Evolutionary conservation across 2,329 filamentous ascomycete genomes (phyloP), one percentile per base, ranked within the genome.

Genomic region (Sclerotinia spermophila): DNA sequence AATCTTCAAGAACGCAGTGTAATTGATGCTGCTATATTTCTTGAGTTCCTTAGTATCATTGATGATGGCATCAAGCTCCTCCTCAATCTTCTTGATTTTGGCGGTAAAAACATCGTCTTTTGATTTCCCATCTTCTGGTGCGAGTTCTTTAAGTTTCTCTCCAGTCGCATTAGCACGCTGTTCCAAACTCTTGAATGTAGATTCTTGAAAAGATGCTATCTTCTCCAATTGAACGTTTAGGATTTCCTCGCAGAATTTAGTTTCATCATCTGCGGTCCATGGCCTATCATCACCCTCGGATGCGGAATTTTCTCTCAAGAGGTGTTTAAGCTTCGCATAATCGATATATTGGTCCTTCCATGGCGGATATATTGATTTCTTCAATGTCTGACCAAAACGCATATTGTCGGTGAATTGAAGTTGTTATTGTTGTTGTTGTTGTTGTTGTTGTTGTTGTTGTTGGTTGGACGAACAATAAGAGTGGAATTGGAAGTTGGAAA

Each of bases 321-420:
- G 86, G 78, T 86, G 86, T 86, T 98, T 98, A 75, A 99, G 89
- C 86, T 95, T 97, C 77, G 87, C 84, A 82, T 99, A 99, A 84
- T 98, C 94, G 79, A 99, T 93, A 84, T 99, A 98, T 79, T 96
- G 87, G 80, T 91, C 92, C 81, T 91, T 92, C 95, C 95, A 99
- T 79, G 94, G 93, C 76, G 87, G 83, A 81, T 98, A 96, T 77
- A 92, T 85, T 72, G 92, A 90, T 78, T 89, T 87, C 78, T 90
- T 89, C 72, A 99, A 87, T 67, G 93, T 97, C 83, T 90, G 93
- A 73, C 95, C 95, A 84, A 97, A 99, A 78, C 93, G 92, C 96
- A 99, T 98, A 65, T 72, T 84, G 78, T 42, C 45, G 69, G 67
- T n/a, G 53, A 53, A 44, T 62, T 69, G 61, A n/a, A 27, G 51